Conservation (phyloP, 1,284 basidiomycete species). For the Boletus semigastroideus region DNA sequence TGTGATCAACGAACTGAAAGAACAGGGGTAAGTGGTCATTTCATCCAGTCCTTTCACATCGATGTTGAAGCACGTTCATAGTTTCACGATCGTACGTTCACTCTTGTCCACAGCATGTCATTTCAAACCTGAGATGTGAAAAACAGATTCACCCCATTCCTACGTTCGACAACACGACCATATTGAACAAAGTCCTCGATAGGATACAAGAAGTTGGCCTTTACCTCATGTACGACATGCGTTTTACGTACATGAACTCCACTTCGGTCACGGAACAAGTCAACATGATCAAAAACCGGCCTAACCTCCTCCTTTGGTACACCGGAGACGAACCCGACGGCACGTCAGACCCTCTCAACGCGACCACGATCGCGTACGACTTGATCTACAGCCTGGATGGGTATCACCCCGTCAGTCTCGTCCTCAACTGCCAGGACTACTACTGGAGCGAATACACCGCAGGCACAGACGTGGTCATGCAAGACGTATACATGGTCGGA, state of each 20-base stretch:
- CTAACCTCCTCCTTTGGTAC: slow-evolving; percentile 75
- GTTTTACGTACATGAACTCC: slow-evolving; percentile 61
- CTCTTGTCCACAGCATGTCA: not conserved
- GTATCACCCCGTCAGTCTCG: slow-evolving; percentile 74
- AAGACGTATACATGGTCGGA: slow-evolving; percentile 59
- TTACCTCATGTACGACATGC: slow-evolving; percentile 79
- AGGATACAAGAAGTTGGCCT: slow-evolving; percentile 70
- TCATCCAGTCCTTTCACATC: not conserved
- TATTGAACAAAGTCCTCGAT: slow-evolving; percentile 57
- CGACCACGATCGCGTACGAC: slow-evolving; percentile 55
- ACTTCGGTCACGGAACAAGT: slow-evolving; percentile 65
- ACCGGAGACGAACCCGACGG: slow-evolving; percentile 78
- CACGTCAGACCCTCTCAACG: slow-evolving; percentile 61
- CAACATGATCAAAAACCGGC: slow-evolving; percentile 59
- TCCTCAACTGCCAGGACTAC: slow-evolving; percentile 74
- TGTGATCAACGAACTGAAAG: slow-evolving; percentile 54
- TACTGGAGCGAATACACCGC: slow-evolving; percentile 56
- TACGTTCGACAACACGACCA: slow-evolving; percentile 56
- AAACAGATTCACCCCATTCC: slow-evolving; percentile 64
- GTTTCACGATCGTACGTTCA: slow-evolving; percentile 36
- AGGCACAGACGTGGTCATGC: slow-evolving; percentile 63
- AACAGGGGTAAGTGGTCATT: slow-evolving; percentile 51
- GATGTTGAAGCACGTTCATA: slow-evolving; percentile 8
- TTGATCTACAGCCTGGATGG: slow-evolving; percentile 68
- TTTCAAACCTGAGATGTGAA: slow-evolving; percentile 6